Conservation (phyloP, 768 basidiomycete genomes). For the Pisolithus marmoratus region DNA sequence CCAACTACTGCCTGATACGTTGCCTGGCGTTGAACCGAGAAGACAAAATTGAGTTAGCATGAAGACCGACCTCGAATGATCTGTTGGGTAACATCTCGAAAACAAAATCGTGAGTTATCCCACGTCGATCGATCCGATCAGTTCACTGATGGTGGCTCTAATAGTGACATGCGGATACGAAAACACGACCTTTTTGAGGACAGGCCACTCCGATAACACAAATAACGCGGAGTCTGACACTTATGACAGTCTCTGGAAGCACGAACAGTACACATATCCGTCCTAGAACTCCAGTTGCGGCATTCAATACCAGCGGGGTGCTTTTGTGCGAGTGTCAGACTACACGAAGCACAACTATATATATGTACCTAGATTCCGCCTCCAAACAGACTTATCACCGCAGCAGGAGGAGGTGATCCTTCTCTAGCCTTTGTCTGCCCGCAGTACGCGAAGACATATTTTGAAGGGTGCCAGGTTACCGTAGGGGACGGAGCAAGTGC, state of each 20-base stretch:
- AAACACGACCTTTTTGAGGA: neutral
- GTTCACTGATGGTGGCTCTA: too few relatives aligned
- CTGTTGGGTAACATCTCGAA: neutral
- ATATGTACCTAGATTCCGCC: slow-evolving; percentile 26
- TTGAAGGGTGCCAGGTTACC: slow-evolving; percentile 79
- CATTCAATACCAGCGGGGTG: too few relatives aligned
- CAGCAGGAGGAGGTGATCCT: slow-evolving; percentile 57
- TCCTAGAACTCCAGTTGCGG: too few relatives aligned
- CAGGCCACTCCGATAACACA: neutral
- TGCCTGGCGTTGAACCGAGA: neutral
- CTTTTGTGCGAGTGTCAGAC: too few relatives aligned
- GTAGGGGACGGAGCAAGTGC: slow-evolving; percentile 67
- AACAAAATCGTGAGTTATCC: neutral
- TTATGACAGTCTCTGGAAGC: neutral
- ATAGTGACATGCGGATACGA: neutral
- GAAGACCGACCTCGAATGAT: neutral
- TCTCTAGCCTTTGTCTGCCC: slow-evolving; percentile 67
- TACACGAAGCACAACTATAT: too few relatives aligned
- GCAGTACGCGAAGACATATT: slow-evolving; percentile 76
- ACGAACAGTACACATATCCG: too few relatives aligned
- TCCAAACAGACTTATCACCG: slow-evolving; percentile 72
- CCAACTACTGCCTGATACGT: slow-evolving; percentile 6
- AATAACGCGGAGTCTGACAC: neutral
- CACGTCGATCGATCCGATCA: too few relatives aligned
- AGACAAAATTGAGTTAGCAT: neutral